Evolutionary conservation across 805 yeast species (phyloP), one percentile per base, ranked within the genome.

Genomic region (Metschnikowia similis): DNA sequence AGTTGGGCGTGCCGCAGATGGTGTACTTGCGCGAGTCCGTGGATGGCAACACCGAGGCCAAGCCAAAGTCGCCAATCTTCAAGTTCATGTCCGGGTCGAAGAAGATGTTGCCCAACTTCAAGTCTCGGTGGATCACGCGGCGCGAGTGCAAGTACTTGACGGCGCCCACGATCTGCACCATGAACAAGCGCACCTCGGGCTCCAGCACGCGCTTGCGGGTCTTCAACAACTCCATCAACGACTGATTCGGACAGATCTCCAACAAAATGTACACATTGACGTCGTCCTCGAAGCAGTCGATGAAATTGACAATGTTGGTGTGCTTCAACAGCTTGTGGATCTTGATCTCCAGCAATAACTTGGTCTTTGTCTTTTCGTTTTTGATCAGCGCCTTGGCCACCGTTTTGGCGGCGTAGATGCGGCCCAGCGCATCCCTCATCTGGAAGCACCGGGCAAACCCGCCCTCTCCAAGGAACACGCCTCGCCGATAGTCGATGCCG

Each of bases 381-480:
- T 85, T 87, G 58, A 94, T 85, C 9, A 97, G 90, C 0, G 91
- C 91, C 69, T 94, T 94, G 48, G 99, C 99, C 35, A 94, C 96
- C 0, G 99, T 95, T 65, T 94, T 94, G 31, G 99, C 99, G 16
- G 99, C 99, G 68, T 77, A 94, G 1, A 88, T 79, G 62, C 82
- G 81, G 34, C 98, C 98, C 56, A 80, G 74, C 53, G 89, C 86
- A 69, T 91, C 96, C 65, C 87, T 89, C 77, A 94, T 94, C 67
- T 94, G 97, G 71, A 94, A 94, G 66, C 99, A 94, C 64, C 98
- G 82, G 14, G 99, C 99, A 75, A 94, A 94, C 0, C 99, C 99
- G 53, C 99, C 99, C 72, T 92, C 98, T 35, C 99, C 99, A 34
- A 94, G 75, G 61, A 90, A 91, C 52, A 77, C 77, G 1, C 98